These are phyloP conservation scores for Neurospora sp. DNA, from an alignment of 495 filamentous ascomycete species.

Conservation along the genomic window DNA sequence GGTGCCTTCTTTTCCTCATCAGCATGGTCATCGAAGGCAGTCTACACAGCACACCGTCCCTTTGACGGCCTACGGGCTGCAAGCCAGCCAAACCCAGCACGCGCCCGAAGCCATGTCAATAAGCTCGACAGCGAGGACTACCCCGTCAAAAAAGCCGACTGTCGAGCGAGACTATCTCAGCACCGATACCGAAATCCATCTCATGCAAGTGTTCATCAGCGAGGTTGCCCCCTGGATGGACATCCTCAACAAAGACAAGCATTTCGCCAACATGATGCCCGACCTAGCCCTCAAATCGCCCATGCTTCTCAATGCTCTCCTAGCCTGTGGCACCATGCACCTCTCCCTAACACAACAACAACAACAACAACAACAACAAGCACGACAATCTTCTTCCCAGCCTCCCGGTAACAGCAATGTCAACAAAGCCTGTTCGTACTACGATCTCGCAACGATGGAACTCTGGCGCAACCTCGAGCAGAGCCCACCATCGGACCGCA, in stretches of 20 bases:
- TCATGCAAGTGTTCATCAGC: constrained; percentile 86
- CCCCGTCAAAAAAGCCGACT: neutral
- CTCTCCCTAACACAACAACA: constrained; percentile 57
- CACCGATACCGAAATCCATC: constrained; percentile 64
- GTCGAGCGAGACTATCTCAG: constrained; percentile 48
- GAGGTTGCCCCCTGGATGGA: constrained; percentile 95
- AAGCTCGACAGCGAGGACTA: neutral
- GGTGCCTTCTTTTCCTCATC: constrained; percentile 8
- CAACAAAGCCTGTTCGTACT: constrained; percentile 44
- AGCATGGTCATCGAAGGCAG: neutral
- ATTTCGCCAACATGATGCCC: constrained; percentile 78
- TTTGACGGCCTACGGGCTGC: neutral
- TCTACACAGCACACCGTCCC: neutral
- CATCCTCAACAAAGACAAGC: constrained; percentile 73
- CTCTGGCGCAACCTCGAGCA: constrained; percentile 67
- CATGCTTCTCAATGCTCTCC: constrained; percentile 83
- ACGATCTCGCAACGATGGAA: constrained; percentile 67
- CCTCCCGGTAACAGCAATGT: neutral
- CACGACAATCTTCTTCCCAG: neutral
- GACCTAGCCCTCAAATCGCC: constrained; percentile 73
- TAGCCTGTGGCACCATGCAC: constrained; percentile 84
- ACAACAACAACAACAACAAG: constrained; percentile 52
- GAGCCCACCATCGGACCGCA: constrained; percentile 43
- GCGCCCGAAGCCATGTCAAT: neutral
- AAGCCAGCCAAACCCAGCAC: neutral